Base-by-base conservation (phyloP, 371 early-diverging fungal genomes). In the Mucor mucedo region DNA sequence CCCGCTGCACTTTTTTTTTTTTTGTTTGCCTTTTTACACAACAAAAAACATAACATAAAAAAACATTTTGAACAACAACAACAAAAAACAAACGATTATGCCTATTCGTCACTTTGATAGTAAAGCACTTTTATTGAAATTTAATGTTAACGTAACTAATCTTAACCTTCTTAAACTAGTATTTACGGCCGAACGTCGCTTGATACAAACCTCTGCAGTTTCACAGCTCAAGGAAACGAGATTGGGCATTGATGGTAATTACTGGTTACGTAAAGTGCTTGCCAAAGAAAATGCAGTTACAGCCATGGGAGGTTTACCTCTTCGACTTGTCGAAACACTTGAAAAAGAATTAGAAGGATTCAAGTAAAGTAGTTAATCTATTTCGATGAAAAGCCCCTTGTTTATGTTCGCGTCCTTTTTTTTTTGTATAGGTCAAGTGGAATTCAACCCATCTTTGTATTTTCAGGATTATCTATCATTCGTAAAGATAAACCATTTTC, bases 361-460 rank as follows among this genome's bases (percentile, higher is more conserved):
- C 77, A 85, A 84, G 87, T 85, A 78, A 63, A 73, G 60, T 16
- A 30, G 6, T 2, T 30, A 28, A 10, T 48, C 3, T 48, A 4
- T 28, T 28, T 13, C 3, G 5, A 5, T 16, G 38, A 53, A 10
- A 16, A 11, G 28, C 53, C 29, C n/a, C 47, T 27, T 47, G 28
- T 27, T 47, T 16, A 47, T 27, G 35, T 3, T 33, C 40, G 33
- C 9, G 5, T 32, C 57, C 8, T 35, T 35, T 44, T 33, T 35
- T 57, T 45, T 45, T 56, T 35, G 27, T 21, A 21, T 30, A 87
- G 87, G 71, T 63, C 75, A 35, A 68, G 84, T 59, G 72, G 78
- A 33, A 90, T 91, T 63, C 85, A 85, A 57, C 92, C 92, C 10
- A 70, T 92, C 42, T 90, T 93, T 73, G 92, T 93, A 41, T 93